phyloP scores from a whole-genome alignment of 441 rosid genomes.

The Pelargonium australe region DNA sequence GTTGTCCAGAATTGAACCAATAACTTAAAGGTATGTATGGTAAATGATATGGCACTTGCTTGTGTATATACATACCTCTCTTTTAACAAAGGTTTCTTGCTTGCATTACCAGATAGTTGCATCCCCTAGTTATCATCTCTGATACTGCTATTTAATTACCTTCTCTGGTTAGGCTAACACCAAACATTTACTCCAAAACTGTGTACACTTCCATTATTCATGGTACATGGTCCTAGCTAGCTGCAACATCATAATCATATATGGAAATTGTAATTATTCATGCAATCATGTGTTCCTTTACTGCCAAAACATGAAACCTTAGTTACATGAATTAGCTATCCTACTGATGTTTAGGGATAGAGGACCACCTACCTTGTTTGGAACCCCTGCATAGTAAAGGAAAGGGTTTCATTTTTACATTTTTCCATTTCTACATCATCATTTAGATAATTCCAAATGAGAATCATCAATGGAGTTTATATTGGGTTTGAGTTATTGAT shows the following conservation, averaged over 20 bases:
- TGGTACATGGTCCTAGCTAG: background rate
- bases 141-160: background rate
- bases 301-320: background rate
- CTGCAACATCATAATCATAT: background rate
- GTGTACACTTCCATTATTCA: background rate
- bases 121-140: background rate
- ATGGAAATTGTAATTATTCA: constrained; percentile 3
- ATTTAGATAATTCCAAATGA: background rate
- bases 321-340: background rate
- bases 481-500: background rate
- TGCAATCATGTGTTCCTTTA: background rate
- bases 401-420: background rate
- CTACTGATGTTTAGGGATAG: background rate
- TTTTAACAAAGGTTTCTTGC: too few relatives aligned
- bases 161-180: constrained; percentile 1
- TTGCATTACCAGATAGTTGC: background rate
- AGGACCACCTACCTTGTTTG: background rate
- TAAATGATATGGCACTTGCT: background rate
- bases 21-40: background rate
- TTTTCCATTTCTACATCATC: background rate
- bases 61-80: background rate
- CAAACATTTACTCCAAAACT: background rate
- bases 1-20: background rate
- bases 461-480: background rate
- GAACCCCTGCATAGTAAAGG: background rate